Percentiles rank a stretch among this genome's conserved stretches.
phyloP scores from a whole-genome alignment of 768 basidiomycete species.

The Hericium rajendrae region DNA sequence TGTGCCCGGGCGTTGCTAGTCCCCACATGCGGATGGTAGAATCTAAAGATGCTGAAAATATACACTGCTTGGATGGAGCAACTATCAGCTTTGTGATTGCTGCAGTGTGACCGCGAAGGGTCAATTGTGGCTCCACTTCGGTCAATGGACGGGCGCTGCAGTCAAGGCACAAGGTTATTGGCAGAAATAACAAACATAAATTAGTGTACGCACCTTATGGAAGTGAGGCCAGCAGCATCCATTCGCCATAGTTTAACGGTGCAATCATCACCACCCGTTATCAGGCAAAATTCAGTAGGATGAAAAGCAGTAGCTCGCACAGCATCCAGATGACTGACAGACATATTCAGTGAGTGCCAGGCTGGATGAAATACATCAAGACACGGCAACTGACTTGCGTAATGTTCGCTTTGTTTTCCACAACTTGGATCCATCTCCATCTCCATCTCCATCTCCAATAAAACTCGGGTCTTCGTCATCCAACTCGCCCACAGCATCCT shows the following conservation, averaged over 20 bases:
- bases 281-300: conserved; percentile 73
- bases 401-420: conserved; percentile 86
- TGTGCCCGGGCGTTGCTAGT: conserved; percentile 63
- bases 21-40: conserved; percentile 90
- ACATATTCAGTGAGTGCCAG: conserved; percentile 5
- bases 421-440: conserved; percentile 59
- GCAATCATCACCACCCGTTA: conserved; percentile 92
- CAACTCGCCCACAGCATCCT: conserved; percentile 64
- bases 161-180: conserved; percentile 20
- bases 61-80: conserved; percentile 60
- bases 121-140: conserved; percentile 89
- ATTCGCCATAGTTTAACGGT: conserved; percentile 95
- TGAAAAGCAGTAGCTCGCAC: conserved; percentile 89
- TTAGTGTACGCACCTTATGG: conserved; percentile 54
- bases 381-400: conserved; percentile 58
- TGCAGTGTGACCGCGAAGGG: conserved; percentile 87
- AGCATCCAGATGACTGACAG: conserved; percentile 78
- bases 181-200: conserved; percentile 3
- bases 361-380: not conserved
- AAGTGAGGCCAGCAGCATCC: conserved; percentile 65
- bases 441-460: conserved; percentile 60
- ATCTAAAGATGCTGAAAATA: conserved; percentile 92
- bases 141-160: conserved; percentile 53
- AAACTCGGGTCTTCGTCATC: conserved; percentile 51
- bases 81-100: conserved; percentile 82